A percentile compares a stretch with the other conserved stretches of the same genome.
Conservation (phyloP, 768 basidiomycete genomes). For the Tulasnella sp. region DNA sequence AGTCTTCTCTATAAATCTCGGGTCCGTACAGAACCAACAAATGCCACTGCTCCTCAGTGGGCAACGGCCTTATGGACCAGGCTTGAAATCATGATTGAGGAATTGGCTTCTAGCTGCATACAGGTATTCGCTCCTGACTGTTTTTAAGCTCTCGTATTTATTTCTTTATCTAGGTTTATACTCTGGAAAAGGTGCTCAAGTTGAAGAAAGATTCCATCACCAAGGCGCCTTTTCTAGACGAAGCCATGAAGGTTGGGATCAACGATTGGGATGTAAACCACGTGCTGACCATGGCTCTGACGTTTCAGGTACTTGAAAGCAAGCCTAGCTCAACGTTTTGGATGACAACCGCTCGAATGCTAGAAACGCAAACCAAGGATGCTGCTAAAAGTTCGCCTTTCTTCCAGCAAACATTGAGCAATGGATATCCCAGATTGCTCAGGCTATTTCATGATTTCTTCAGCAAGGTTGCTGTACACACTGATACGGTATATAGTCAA, state of each 20-base stretch:
- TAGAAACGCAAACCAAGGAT: slow-evolving; percentile 76
- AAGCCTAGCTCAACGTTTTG: slow-evolving; percentile 89
- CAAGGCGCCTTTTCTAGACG: slow-evolving; percentile 73
- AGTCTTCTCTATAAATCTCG: slow-evolving; percentile 66
- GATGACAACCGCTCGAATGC: slow-evolving; percentile 61
- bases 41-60: slow-evolving; percentile 76
- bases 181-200: slow-evolving; percentile 83
- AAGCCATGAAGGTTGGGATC: slow-evolving; percentile 72
- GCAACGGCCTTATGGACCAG: slow-evolving; percentile 66
- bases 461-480: slow-evolving; percentile 85
- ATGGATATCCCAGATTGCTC: slow-evolving; percentile 75
- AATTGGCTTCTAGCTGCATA: slow-evolving; percentile 81
- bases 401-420: slow-evolving; percentile 75
- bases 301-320: slow-evolving; percentile 63
- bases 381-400: slow-evolving; percentile 83
- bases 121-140: slow-evolving; percentile 39
- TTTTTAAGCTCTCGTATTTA: background rate
- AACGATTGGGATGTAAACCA: background rate
- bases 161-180: slow-evolving; percentile 54
- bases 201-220: slow-evolving; percentile 75
- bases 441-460: slow-evolving; percentile 96
- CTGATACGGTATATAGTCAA: slow-evolving; percentile 81
- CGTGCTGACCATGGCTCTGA: background rate
- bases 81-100: slow-evolving; percentile 71
- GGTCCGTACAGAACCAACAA: slow-evolving; percentile 82